These are phyloP conservation scores for Tephrocybe sp. DNA, from an alignment of 768 basidiomycete genomes.

Conservation along the genomic window DNA sequence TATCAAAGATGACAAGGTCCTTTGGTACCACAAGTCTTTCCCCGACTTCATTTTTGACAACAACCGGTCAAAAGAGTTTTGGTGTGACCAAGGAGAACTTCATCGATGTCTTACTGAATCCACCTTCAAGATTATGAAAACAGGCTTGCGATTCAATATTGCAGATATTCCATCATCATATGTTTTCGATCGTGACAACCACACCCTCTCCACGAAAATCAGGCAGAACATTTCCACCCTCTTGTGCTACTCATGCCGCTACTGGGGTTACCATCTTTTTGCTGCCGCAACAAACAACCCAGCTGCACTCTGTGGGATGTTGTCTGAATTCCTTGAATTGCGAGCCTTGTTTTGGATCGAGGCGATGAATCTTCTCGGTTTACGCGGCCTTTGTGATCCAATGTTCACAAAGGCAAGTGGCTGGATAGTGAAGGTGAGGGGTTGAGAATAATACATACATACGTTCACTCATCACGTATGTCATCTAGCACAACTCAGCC, in stretches of 20 bases:
- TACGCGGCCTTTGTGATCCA: constrained; percentile 14
- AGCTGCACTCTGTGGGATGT: background rate
- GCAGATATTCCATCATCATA: constrained; percentile 18
- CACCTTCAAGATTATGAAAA: constrained; percentile 21
- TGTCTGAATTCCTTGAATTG: constrained; percentile 15
- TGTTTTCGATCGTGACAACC: constrained; percentile 14
- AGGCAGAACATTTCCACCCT: constrained; percentile 7
- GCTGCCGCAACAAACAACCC: background rate
- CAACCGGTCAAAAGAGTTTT: background rate
- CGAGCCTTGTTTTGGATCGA: constrained; percentile 26
- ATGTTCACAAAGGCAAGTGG: too few species aligned
- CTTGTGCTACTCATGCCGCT: constrained; percentile 2
- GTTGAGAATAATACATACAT: too few species aligned
- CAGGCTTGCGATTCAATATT: constrained; percentile 20
- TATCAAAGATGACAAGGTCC: constrained; percentile 12
- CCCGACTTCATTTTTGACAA: constrained; percentile 22
- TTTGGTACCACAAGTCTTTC: constrained; percentile 25
- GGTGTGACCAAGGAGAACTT: background rate
- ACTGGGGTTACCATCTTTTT: constrained; percentile 7
- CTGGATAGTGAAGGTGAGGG: too few species aligned
- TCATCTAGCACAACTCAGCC: too few species aligned
- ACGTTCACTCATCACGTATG: constrained; percentile 9
- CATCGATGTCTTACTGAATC: constrained; percentile 4
- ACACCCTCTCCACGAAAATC: constrained; percentile 1
- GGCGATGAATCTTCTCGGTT: constrained; percentile 24